A percentile compares a stretch with the other conserved stretches of the same genome.
phyloP scores from a whole-genome alignment of 441 rosid genomes.

The Omphalea diandra region DNA sequence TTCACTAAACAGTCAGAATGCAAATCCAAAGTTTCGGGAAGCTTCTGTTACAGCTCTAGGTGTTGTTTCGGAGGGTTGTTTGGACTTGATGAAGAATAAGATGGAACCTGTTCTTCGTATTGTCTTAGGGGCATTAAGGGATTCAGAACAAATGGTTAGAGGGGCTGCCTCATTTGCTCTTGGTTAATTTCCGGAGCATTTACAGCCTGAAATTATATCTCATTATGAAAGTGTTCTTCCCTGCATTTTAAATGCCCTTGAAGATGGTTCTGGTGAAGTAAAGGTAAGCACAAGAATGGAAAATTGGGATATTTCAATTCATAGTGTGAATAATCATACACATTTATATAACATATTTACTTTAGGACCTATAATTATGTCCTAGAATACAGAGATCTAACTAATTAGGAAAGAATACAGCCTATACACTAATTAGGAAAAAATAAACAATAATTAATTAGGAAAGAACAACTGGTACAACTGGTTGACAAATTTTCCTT shows the following conservation, averaged over 20 bases:
- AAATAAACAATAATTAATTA: no score
- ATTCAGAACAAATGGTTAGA: slow-evolving; percentile 94
- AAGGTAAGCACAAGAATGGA: slow-evolving; percentile 84
- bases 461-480: no score
- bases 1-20: slow-evolving; percentile 67
- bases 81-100: slow-evolving; percentile 78
- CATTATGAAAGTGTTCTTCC: slow-evolving; percentile 91
- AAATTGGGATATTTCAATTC: no score
- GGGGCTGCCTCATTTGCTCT: slow-evolving; percentile 99
- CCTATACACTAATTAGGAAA: no score
- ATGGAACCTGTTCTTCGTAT: slow-evolving; percentile 79
- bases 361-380: no score
- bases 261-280: slow-evolving; percentile 94
- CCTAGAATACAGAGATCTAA: no score
- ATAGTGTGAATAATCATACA: no score
- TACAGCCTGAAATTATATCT: slow-evolving; percentile 92
- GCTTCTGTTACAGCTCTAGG: slow-evolving; percentile 97
- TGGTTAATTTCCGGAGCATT: slow-evolving; percentile 97
- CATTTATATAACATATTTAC: no score
- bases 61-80: slow-evolving; percentile 93
- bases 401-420: no score
- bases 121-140: slow-evolving; percentile 84
- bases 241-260: slow-evolving; percentile 86
- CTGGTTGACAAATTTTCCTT: no score
- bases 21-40: slow-evolving; percentile 85